These are phyloP conservation scores for Macrolepiota albuminosa DNA, from an alignment of 768 basidiomycete species.

Conservation along the genomic window DNA sequence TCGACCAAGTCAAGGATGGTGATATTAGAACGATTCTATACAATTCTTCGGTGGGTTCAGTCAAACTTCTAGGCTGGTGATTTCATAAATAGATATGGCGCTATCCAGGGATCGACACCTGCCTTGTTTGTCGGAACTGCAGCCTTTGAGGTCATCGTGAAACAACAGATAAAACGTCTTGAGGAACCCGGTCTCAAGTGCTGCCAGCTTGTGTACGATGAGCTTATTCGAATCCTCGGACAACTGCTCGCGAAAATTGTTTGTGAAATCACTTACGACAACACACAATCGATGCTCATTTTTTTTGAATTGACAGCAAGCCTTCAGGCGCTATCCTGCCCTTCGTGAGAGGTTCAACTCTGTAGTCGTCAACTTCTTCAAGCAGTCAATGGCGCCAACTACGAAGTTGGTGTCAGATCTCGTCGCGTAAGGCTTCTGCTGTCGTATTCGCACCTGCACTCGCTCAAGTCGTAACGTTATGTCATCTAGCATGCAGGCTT, in stretches of 20 bases:
- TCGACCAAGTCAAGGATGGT: conserved; percentile 98
- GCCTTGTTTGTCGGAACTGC: conserved; percentile 95
- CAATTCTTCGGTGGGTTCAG: conserved; percentile 83
- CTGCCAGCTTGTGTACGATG: conserved; percentile 94
- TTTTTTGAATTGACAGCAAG: conserved; percentile 52
- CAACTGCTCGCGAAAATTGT: conserved; percentile 91
- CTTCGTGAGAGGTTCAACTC: conserved; percentile 94
- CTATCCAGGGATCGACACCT: conserved; percentile 82
- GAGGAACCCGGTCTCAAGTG: conserved; percentile 95
- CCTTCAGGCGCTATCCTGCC: conserved; percentile 96
- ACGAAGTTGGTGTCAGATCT: conserved; percentile 92
- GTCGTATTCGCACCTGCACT: not conserved
- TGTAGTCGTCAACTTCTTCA: conserved; percentile 97
- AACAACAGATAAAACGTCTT: conserved; percentile 96
- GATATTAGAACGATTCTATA: conserved; percentile 95
- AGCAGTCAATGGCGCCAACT: conserved; percentile 88
- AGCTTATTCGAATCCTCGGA: conserved; percentile 92
- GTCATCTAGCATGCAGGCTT: conserved; percentile 83
- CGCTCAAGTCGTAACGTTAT: not conserved
- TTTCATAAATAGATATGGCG: not conserved
- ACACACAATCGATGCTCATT: not conserved
- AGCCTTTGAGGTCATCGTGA: conserved; percentile 98
- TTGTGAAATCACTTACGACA: not conserved
- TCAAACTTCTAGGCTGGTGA: not conserved
- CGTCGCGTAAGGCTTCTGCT: conserved; percentile 59